Evolutionary conservation across 208 protist species (phyloP).

Genomic region (Crithidia acanthocephali): DNA sequence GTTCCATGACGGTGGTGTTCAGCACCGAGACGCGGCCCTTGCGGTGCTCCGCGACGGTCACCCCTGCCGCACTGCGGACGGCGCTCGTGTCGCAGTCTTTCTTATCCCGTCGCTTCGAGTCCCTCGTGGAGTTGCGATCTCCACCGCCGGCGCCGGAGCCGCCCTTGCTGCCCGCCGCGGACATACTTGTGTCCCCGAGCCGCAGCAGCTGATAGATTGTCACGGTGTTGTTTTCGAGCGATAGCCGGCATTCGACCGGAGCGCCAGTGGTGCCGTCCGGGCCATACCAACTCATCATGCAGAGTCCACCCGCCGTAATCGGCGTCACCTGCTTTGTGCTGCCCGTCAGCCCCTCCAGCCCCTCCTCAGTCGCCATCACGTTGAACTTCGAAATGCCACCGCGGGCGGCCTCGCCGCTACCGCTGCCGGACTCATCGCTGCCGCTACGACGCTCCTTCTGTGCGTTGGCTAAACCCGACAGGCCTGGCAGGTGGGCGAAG

Average conservation of each 20-base stretch:
- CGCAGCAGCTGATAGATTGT: slow-evolving; percentile 50
- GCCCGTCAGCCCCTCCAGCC: slow-evolving; percentile 45
- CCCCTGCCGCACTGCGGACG: slow-evolving; percentile 17
- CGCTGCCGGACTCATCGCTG: neutral
- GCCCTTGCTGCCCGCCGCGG: neutral
- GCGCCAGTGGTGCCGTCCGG: slow-evolving; percentile 28
- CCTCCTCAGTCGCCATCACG: slow-evolving; percentile 23
- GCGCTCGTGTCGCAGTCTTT: slow-evolving; percentile 9
- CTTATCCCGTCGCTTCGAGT: neutral
- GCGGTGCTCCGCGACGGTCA: slow-evolving; percentile 31
- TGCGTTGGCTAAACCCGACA: slow-evolving; percentile 3
- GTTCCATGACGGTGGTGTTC: slow-evolving; percentile 39
- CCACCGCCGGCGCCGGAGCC: neutral
- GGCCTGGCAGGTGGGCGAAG: slow-evolving; percentile 17
- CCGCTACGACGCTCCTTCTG: neutral
- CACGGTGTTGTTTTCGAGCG: slow-evolving; percentile 32
- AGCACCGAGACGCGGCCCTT: slow-evolving; percentile 29
- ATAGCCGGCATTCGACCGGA: slow-evolving; percentile 42
- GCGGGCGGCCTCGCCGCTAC: neutral
- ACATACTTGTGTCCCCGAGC: slow-evolving; percentile 4
- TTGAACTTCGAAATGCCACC: slow-evolving; percentile 3
- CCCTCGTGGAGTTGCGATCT: neutral
- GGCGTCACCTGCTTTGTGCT: slow-evolving; percentile 28
- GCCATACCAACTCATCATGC: slow-evolving; percentile 45
- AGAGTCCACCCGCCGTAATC: slow-evolving; percentile 36